phyloP scores from a whole-genome alignment of 768 basidiomycete species.

The Rhodosporidiobolus sp. region DNA sequence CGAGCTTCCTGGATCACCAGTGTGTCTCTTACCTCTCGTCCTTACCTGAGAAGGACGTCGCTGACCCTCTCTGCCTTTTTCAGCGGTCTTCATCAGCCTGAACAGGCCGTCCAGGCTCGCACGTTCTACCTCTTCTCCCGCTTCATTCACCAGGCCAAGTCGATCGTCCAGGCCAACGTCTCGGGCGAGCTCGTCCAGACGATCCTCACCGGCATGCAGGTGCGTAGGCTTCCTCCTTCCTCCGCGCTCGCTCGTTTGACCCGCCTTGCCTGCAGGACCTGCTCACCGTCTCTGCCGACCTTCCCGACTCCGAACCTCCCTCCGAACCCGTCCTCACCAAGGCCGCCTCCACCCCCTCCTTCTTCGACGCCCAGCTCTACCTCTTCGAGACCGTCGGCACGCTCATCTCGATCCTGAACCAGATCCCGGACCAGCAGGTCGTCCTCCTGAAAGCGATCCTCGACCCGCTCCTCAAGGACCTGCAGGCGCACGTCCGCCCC shows the following conservation, averaged over 20 bases:
- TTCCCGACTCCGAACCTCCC: slow-evolving; percentile 71
- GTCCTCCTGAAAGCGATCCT: slow-evolving; percentile 63
- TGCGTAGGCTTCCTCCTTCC: slow-evolving; percentile 33
- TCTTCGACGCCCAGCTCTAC: slow-evolving; percentile 87
- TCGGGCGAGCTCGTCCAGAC: slow-evolving; percentile 64
- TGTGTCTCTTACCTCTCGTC: slow-evolving; percentile 50
- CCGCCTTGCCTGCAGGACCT: slow-evolving; percentile 65
- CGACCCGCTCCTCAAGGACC: slow-evolving; percentile 73
- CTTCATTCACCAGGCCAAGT: slow-evolving; percentile 78
- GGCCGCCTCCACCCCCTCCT: slow-evolving; percentile 66
- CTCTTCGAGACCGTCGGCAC: slow-evolving; percentile 88
- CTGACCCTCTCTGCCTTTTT: neutral
- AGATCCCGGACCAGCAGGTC: slow-evolving; percentile 62
- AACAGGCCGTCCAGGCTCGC: slow-evolving; percentile 66
- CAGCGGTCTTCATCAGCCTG: slow-evolving; percentile 81
- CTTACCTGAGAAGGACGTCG: neutral
- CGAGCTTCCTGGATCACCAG: slow-evolving; percentile 81
- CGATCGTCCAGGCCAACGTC: slow-evolving; percentile 59
- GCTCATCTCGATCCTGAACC: slow-evolving; percentile 71
- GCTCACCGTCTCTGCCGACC: slow-evolving; percentile 66
- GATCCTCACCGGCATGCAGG: slow-evolving; percentile 59
- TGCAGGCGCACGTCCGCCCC: slow-evolving; percentile 48
- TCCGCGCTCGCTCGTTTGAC: neutral
- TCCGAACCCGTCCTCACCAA: slow-evolving; percentile 68
- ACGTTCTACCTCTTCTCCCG: slow-evolving; percentile 88